Conservation (phyloP, 2,329 filamentous ascomycete species). For the Stagonosporopsis rhizophila region DNA sequence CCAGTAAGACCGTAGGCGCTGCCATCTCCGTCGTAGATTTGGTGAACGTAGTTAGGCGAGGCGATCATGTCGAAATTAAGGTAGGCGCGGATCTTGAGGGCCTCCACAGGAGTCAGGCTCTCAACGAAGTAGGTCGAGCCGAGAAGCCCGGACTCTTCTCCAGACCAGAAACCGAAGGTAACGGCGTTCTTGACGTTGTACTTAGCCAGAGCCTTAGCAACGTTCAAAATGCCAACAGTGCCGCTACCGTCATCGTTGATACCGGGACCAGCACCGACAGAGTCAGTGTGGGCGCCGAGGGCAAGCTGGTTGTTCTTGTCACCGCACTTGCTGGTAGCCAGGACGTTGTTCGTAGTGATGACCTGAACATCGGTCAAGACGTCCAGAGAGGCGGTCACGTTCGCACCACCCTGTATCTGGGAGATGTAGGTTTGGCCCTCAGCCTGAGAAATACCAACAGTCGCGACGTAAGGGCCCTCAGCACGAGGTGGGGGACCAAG, state of each 20-base stretch:
- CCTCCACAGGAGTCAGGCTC: conserved; percentile 32
- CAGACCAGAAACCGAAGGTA: conserved; percentile 50
- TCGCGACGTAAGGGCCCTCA: conserved; percentile 66
- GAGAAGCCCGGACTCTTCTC: conserved; percentile 48
- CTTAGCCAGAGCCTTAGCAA: conserved; percentile 48
- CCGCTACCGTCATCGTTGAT: conserved; percentile 53
- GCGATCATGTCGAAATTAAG: conserved; percentile 55
- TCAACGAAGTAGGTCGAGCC: conserved; percentile 47
- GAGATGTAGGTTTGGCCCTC: conserved; percentile 65
- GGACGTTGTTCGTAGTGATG: conserved; percentile 54
- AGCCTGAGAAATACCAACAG: conserved; percentile 68
- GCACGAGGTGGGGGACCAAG: conserved; percentile 67
- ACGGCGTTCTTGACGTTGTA: conserved; percentile 53
- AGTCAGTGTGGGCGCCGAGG: conserved; percentile 50
- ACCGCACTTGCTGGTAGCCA: conserved; percentile 48
- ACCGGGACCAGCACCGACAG: conserved; percentile 47
- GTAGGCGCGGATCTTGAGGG: conserved; percentile 47
- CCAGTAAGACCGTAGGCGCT: conserved; percentile 41
- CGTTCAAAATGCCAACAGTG: conserved; percentile 46
- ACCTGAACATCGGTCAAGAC: conserved; percentile 57
- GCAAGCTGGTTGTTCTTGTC: conserved; percentile 46
- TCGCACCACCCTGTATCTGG: conserved; percentile 57
- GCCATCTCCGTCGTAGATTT: conserved; percentile 49
- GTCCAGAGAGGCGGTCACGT: conserved; percentile 48
- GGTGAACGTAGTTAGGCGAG: conserved; percentile 46